These are phyloP conservation scores for Elaeagnus macrophylla DNA, from an alignment of 306 rosid species.

Conservation along the genomic window DNA sequence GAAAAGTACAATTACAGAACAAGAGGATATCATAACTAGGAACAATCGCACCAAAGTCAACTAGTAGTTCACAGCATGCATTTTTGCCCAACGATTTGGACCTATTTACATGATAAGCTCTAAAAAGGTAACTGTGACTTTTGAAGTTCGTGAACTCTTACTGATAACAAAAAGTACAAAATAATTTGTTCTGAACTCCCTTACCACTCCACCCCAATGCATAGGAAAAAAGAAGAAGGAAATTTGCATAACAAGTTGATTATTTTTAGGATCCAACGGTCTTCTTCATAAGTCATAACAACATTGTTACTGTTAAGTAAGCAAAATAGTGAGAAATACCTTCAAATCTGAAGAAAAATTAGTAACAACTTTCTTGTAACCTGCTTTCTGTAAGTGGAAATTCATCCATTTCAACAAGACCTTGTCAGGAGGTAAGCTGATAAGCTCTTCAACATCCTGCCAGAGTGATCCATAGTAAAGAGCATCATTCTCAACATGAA, in stretches of 20 bases:
- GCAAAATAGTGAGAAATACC: conserved; percentile 36
- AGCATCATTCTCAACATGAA: conserved; percentile 6
- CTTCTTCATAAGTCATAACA: no score
- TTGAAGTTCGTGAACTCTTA: no score
- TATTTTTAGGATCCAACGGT: no score
- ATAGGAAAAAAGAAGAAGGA: background rate
- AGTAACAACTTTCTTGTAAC: conserved; percentile 63
- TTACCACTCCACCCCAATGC: no score
- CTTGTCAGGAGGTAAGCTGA: conserved; percentile 86
- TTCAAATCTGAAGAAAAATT: conserved; percentile 85
- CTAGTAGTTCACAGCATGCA: no score
- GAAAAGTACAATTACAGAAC: background rate
- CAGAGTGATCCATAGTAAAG: conserved; percentile 16
- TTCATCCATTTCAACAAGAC: conserved; percentile 93
- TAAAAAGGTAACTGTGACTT: no score
- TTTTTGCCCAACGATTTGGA: no score
- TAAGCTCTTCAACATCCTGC: conserved; percentile 97
- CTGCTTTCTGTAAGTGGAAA: conserved; percentile 85
- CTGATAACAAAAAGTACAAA: no score
- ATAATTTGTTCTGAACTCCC: no score
- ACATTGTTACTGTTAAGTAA: no score
- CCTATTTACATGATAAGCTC: no score
- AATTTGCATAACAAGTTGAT: no score
- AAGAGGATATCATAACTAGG: background rate
- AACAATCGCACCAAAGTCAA: background rate